These are phyloP conservation scores for Chalciporus piperatoides DNA, from an alignment of 1,284 basidiomycete species.

Conservation along the genomic window DNA sequence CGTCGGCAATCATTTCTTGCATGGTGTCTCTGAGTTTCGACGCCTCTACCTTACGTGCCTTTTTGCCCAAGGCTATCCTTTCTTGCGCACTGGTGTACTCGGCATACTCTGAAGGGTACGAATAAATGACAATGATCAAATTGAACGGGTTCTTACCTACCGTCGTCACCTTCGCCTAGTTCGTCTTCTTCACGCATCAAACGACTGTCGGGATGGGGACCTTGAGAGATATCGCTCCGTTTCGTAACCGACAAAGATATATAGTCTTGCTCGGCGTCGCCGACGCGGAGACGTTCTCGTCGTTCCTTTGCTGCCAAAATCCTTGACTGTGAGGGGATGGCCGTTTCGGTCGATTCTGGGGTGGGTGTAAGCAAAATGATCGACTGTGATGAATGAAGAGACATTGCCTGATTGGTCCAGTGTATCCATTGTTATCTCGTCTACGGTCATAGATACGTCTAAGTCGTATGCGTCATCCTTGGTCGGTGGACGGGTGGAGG, in stretches of 20 bases:
- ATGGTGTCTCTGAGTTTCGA: constrained; percentile 70
- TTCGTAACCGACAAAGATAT: constrained; percentile 76
- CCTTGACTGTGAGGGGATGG: constrained; percentile 74
- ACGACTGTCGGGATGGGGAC: constrained; percentile 88
- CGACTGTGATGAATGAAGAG: not conserved
- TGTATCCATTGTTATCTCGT: constrained; percentile 36
- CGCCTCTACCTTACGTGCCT: constrained; percentile 75
- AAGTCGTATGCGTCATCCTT: constrained; percentile 43
- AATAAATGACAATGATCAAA: constrained; percentile 11
- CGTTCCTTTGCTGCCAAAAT: constrained; percentile 78
- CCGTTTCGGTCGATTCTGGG: constrained; percentile 34
- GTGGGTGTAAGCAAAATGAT: constrained; percentile 3
- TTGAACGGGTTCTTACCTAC: constrained; percentile 42
- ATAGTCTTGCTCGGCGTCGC: constrained; percentile 64
- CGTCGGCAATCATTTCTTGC: constrained; percentile 84
- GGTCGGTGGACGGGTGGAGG: constrained; percentile 49
- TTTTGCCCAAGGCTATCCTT: constrained; percentile 82
- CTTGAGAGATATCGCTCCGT: constrained; percentile 49
- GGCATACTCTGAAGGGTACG: constrained; percentile 62
- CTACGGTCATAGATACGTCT: constrained; percentile 52
- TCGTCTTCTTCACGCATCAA: constrained; percentile 91
- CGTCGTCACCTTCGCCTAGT: constrained; percentile 89
- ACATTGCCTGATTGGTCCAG: constrained; percentile 40
- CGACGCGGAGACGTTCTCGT: constrained; percentile 58
- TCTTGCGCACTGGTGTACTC: constrained; percentile 89